A percentile compares a stretch with the other conserved stretches of the same genome.
Conservation (phyloP, 176 grass and related monocot genomes). For the Phyllostachys edulis region DNA sequence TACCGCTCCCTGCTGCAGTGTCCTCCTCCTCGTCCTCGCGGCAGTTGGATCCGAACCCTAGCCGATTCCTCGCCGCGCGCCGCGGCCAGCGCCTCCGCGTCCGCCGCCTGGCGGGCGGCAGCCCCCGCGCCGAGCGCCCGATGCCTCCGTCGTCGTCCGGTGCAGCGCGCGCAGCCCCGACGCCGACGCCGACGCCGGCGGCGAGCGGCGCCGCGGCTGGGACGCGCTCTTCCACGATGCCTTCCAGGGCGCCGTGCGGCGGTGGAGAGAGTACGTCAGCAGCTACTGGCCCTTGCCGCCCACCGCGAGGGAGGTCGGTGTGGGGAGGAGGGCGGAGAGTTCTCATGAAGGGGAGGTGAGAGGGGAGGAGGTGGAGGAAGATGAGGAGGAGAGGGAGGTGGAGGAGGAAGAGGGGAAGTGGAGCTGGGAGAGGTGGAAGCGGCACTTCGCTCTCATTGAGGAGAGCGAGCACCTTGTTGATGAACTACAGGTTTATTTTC, state of each 20-base stretch:
- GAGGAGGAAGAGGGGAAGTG: slow-evolving; percentile 56
- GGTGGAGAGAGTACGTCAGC: slow-evolving; percentile 62
- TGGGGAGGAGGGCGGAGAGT: not conserved
- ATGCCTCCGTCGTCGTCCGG: not conserved
- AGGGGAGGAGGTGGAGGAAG: slow-evolving; percentile 28
- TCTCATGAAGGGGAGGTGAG: not conserved
- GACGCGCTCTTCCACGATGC: slow-evolving; percentile 67
- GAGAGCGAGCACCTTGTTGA: slow-evolving; percentile 66
- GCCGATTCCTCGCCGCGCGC: slow-evolving; percentile 33
- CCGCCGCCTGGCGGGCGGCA: slow-evolving; percentile 29
- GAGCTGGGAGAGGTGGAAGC: slow-evolving; percentile 90
- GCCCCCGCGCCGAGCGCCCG: slow-evolving; percentile 5
- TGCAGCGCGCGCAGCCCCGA: slow-evolving; percentile 21
- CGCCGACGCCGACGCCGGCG: slow-evolving; percentile 28
- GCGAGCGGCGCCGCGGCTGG: slow-evolving; percentile 56
- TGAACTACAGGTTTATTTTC: slow-evolving; percentile 62
- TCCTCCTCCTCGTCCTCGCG: not conserved
- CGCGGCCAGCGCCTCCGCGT: slow-evolving; percentile 31
- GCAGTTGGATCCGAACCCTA: slow-evolving; percentile 50
- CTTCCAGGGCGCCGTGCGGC: slow-evolving; percentile 52
- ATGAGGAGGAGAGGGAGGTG: not conserved
- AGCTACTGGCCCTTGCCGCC: slow-evolving; percentile 42
- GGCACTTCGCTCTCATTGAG: slow-evolving; percentile 64
- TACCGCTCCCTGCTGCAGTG: slow-evolving; percentile 34
- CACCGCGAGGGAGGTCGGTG: slow-evolving; percentile 13